Base-by-base conservation (phyloP, 1,284 basidiomycete genomes). In the Microbotryomycetes sp. region DNA sequence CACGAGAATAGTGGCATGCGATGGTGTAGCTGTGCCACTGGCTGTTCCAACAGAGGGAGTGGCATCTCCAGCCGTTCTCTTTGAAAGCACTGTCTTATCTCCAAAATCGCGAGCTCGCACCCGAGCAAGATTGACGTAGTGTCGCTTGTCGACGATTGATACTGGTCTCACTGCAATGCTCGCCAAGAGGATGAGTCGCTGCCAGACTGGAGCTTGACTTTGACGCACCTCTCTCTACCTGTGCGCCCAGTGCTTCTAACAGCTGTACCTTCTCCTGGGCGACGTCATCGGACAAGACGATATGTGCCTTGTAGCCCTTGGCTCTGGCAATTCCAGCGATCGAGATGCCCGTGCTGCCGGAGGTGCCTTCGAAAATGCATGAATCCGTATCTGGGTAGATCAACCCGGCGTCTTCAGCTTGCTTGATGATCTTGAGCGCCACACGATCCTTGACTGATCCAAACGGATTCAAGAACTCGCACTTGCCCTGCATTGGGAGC, bases 361-460 rank as follows among this genome's bases (percentile, higher is more conserved):
- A 91, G 0, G 94, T 98, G 0, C 96, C 96, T 76, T 99, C 96
- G 64, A 97, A 98, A 52, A 99, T 92, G 16, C 92, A 86, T 0
- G 89, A 96, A 2, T 89, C 88, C 0, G 91, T 92, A 68, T 93
- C 77, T 0, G 94, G 96, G 67, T 86, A 82, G 1, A 99, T 78
- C 6, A 92, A 78, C 0, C 92, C 92, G 67, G 83, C 80, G 16
- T 82, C 81, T 75, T 98, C 96, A 0, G 96, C 96, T 72, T 97
- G 89, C 64, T 91, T 83, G 67, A 97, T 91, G 80, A 97, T 91
- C 94, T 58, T 4, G 58, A 97, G 76, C 0, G 93, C 94, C 14
- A 99, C 93, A 25, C 96, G 83, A 76, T 99, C 96, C 76, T 99
- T 99, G 50, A 97, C 89, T 59, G 92, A 97, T 25, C 96, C 96